Base-by-base conservation (phyloP, 768 basidiomycete genomes). In the Hypsizygus marmoreus region DNA sequence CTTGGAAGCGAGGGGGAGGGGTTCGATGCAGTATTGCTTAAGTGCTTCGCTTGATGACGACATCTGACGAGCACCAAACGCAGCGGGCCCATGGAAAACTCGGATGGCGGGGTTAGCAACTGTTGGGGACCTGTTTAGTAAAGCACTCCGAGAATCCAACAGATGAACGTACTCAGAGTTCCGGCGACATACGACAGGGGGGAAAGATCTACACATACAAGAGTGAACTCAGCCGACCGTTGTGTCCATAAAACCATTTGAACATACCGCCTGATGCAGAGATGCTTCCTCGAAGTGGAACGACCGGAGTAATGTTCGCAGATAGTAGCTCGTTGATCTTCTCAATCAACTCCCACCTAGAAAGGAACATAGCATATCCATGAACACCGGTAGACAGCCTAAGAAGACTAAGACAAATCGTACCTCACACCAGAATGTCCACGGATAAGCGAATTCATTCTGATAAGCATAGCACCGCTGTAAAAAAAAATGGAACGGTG, bases 391-490 rank as follows among this genome's bases (percentile, higher is more conserved):
- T 32, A 28, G 35, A 16, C 26, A 35, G 13, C 22, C 34, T 19
- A 39, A 16, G 4, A 34, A 25, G 7, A 12, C 1, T 22, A 4
- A 19, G 12, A 43, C 11, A 16, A 17, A 14, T 51, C 66, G 43
- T 11, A 73, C 64, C 85, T 77, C n/a, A 90, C 79, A 31, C 84
- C 88, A 19, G 87, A 89, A 63, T 91, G 88, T 0, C 86, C 88
- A 30, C 88, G 81, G 55, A 88, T 82, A 40, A 91, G 77, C 0
- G 86, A 88, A 63, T 91, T 91, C 77, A 86, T 84, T 51, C 89
- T 81, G 51, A 91, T 75, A 19, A 88, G 64, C 54, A 91, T 89
- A 0, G 88, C 86, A 28, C 84, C 88, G 20, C 85, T 82, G 23
- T n/a, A n/a, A n/a, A n/a, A n/a, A n/a, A n/a, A n/a, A n/a, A n/a